phyloP scores from a whole-genome alignment of 1,284 basidiomycete genomes.

The Melampsora medusae region DNA sequence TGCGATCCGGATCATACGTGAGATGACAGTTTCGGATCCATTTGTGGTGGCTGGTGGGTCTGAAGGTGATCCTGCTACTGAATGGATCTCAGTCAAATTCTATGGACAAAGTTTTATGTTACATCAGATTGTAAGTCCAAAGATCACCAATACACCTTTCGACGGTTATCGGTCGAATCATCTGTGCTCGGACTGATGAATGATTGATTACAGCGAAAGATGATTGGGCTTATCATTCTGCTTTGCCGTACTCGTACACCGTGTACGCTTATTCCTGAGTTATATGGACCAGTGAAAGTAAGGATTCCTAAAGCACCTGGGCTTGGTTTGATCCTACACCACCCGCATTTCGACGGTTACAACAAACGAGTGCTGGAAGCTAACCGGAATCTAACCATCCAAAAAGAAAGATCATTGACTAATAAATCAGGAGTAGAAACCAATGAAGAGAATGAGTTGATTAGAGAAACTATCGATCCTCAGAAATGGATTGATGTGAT shows the following conservation, averaged over 20 bases:
- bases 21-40: slow-evolving; percentile 65
- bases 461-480: slow-evolving; percentile 27
- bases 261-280: slow-evolving; percentile 64
- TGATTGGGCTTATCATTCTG: slow-evolving; percentile 85
- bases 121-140: slow-evolving; percentile 68
- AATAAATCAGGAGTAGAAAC: neutral
- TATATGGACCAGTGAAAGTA: slow-evolving; percentile 67
- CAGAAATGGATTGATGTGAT: slow-evolving; percentile 14
- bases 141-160: slow-evolving; percentile 47
- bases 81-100: slow-evolving; percentile 91
- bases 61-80: slow-evolving; percentile 75
- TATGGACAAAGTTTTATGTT: slow-evolving; percentile 99
- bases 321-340: slow-evolving; percentile 87
- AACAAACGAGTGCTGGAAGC: slow-evolving; percentile 65
- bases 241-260: slow-evolving; percentile 73
- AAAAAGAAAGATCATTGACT: neutral
- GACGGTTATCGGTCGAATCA: slow-evolving; percentile 4
- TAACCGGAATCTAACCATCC: slow-evolving; percentile 58
- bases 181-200: neutral
- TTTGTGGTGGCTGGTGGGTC: slow-evolving; percentile 32
- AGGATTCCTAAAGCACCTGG: slow-evolving; percentile 95
- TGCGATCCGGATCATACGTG: slow-evolving; percentile 79
- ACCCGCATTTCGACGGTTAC: slow-evolving; percentile 82
- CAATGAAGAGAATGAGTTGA: slow-evolving; percentile 10
- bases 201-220: slow-evolving; percentile 72